Evolutionary conservation across 371 early-diverging fungal genomes (phyloP).

Genomic region (Batkoa obscura): DNA sequence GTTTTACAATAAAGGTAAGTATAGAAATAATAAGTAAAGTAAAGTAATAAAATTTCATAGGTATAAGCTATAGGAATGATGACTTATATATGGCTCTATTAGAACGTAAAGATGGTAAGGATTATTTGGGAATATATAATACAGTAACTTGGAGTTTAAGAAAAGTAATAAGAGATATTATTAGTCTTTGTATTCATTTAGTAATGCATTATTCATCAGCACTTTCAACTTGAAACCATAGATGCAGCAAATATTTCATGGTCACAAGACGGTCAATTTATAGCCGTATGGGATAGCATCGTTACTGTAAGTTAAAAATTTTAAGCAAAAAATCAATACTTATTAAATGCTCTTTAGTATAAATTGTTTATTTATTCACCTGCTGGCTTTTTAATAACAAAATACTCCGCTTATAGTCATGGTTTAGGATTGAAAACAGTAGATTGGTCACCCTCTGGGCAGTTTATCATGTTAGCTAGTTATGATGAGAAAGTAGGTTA

Average conservation of each 20-base stretch:
- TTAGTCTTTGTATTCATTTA: background rate
- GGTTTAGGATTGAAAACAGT: slow-evolving; percentile 51
- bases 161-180: slow-evolving; percentile 22
- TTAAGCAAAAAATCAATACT: too few relatives aligned
- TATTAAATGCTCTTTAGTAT: slow-evolving; percentile 18
- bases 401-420: slow-evolving; percentile 29
- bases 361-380: slow-evolving; percentile 39
- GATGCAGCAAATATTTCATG: slow-evolving; percentile 50
- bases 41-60: slow-evolving; percentile 8
- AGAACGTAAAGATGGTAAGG: slow-evolving; percentile 37
- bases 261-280: slow-evolving; percentile 65
- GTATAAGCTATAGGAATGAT: slow-evolving; percentile 39
- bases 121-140: slow-evolving; percentile 45
- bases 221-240: slow-evolving; percentile 38
- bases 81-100: slow-evolving; percentile 42
- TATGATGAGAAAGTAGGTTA: slow-evolving; percentile 47
- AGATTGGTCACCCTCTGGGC: slow-evolving; percentile 50
- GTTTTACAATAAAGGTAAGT: slow-evolving; percentile 24
- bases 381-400: slow-evolving; percentile 33
- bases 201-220: slow-evolving; percentile 12
- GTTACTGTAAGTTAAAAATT: slow-evolving; percentile 17
- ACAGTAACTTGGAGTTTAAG: slow-evolving; percentile 25
- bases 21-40: background rate
- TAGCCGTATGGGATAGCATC: slow-evolving; percentile 50
- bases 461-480: slow-evolving; percentile 58